Conservation (phyloP, 1,284 basidiomycete genomes). For the Tilletia horrida region DNA sequence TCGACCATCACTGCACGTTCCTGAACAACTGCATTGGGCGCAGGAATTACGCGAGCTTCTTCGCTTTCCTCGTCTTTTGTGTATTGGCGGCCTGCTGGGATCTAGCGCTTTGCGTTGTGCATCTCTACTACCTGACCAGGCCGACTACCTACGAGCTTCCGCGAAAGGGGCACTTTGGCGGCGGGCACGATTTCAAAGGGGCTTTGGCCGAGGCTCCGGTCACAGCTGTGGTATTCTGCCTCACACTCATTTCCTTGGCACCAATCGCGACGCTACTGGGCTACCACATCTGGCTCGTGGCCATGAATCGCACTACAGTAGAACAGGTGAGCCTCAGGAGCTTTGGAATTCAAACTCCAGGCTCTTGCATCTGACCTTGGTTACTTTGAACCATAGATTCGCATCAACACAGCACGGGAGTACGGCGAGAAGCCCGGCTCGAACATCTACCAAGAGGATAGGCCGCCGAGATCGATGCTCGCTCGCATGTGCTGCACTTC, state of each 20-base stretch:
- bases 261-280: constrained; percentile 40
- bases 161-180: constrained; percentile 26
- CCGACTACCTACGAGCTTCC: constrained; percentile 25
- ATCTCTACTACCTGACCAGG: constrained; percentile 33
- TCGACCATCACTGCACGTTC: constrained; percentile 55
- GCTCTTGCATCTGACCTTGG: background rate
- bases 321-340: constrained; percentile 32
- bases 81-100: constrained; percentile 19
- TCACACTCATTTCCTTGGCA: constrained; percentile 29
- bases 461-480: constrained; percentile 10
- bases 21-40: constrained; percentile 54
- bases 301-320: constrained; percentile 49
- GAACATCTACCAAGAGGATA: background rate
- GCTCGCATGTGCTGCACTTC: constrained; percentile 11
- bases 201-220: constrained; percentile 41
- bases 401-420: constrained; percentile 40
- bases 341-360: background rate
- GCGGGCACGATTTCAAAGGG: constrained; percentile 27
- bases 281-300: constrained; percentile 47
- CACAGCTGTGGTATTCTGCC: constrained; percentile 41
- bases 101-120: constrained; percentile 26
- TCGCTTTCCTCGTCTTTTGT: constrained; percentile 39
- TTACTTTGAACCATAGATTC: constrained; percentile 32
- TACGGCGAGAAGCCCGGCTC: constrained; percentile 31
- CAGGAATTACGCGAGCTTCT: constrained; percentile 52